Percentiles rank a stretch among this genome's conserved stretches.
phyloP scores from a whole-genome alignment of 139 green algal genomes.

The Parachlorella kessleri region DNA sequence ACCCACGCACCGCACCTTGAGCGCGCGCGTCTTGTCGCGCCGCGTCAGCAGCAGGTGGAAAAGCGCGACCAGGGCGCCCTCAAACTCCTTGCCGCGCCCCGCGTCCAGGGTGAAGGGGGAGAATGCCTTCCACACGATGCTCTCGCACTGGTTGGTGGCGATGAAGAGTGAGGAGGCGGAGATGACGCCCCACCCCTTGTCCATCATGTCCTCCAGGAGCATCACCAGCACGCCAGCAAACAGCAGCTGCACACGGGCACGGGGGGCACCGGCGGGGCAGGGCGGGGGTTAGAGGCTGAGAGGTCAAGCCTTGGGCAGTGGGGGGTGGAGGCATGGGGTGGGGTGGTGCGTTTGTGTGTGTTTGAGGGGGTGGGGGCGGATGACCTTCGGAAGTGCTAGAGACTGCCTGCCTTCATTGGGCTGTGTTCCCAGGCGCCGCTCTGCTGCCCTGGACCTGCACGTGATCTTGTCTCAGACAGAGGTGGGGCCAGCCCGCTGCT shows the following conservation, averaged over 20 bases:
- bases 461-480: no score
- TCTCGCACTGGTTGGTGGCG: conserved; percentile 99
- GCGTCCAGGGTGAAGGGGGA: conserved; percentile 59
- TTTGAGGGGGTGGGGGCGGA: no score
- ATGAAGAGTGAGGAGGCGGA: conserved; percentile 99
- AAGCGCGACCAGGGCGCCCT: conserved; percentile 97
- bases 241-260: conserved; percentile 93
- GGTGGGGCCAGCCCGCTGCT: no score
- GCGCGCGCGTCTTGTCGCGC: conserved; percentile 84
- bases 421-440: no score
- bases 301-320: no score
- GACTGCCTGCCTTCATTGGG: no score
- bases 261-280: no score
- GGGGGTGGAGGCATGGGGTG: no score
- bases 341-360: no score
- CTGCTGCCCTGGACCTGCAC: no score
- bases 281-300: no score
- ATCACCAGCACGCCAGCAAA: conserved; percentile 98
- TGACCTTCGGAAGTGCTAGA: no score
- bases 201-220: conserved; percentile 98
- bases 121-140: conserved; percentile 99
- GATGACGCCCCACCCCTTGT: conserved; percentile 98
- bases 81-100: conserved; percentile 95
- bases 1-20: conserved; percentile 24
- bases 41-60: conserved; percentile 97